phyloP scores from a whole-genome alignment of 345 rosid genomes.

The Eucalyptus regnans region DNA sequence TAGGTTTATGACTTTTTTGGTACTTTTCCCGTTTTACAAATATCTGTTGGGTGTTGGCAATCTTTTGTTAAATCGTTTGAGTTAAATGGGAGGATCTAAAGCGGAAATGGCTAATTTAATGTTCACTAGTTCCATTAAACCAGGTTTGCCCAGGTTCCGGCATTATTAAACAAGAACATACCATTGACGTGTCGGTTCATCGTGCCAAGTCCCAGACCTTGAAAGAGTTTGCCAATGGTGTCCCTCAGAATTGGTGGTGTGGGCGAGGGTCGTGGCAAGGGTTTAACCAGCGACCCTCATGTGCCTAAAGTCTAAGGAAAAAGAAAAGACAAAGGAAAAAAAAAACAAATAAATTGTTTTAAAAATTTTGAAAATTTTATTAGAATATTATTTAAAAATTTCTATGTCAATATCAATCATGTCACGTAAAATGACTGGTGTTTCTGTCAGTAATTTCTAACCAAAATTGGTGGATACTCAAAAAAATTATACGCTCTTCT shows the following conservation, averaged over 20 bases:
- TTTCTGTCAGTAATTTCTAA: accelerated
- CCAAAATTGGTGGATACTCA: no score
- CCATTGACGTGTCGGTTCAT: slow-evolving; percentile 49
- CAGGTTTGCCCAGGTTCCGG: slow-evolving; percentile 85
- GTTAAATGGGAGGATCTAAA: not conserved
- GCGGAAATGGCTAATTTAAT: not conserved
- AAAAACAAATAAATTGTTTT: no score
- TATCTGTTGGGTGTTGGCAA: not conserved
- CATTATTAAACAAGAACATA: slow-evolving; percentile 43
- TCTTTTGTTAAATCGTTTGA: not conserved
- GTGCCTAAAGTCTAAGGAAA: no score
- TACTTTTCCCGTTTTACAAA: no score
- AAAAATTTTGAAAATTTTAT: no score
- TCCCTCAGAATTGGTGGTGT: slow-evolving; percentile 17
- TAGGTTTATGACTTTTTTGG: no score
- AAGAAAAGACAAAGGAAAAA: no score
- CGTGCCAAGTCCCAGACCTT: slow-evolving; percentile 67
- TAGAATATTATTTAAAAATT: no score
- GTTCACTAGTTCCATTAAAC: slow-evolving; percentile 2
- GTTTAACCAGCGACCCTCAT: no score
- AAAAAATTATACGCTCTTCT: no score
- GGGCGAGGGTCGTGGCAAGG: no score
- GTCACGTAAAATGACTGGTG: no score
- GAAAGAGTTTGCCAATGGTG: slow-evolving; percentile 83
- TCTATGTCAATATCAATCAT: accelerated